A percentile compares a stretch with the other conserved stretches of the same genome.
Evolutionary conservation across 805 yeast genomes (phyloP).

Genomic region (Cyberlindnera xishuangbannaensis): DNA sequence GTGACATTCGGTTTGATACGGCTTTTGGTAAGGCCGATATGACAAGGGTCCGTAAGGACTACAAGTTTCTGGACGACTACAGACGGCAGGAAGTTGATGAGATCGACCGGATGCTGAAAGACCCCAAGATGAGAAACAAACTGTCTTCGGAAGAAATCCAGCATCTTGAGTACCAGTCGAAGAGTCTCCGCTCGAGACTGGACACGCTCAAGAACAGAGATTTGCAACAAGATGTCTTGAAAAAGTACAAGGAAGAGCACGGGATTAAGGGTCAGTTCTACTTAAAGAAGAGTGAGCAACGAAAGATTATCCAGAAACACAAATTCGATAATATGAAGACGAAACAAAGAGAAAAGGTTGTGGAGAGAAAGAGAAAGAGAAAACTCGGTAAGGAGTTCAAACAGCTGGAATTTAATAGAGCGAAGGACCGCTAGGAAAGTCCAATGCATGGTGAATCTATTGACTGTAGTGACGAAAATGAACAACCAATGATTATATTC

Average conservation of each 20-base stretch:
- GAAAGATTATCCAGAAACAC: conserved; percentile 70
- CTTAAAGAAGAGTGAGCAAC: conserved; percentile 63
- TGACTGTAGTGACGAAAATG: no score
- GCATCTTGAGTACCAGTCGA: conserved; percentile 49
- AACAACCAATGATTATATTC: no score
- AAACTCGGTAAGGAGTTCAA: conserved; percentile 75
- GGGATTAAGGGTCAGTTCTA: conserved; percentile 50
- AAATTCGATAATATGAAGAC: conserved; percentile 71
- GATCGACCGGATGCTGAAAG: conserved; percentile 50
- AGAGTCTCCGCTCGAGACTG: conserved; percentile 60
- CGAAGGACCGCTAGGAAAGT: no score
- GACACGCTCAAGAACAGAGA: conserved; percentile 71
- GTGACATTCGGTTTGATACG: conserved; percentile 87
- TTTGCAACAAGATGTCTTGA: conserved; percentile 63
- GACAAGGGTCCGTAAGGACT: conserved; percentile 62
- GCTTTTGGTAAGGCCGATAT: conserved; percentile 82
- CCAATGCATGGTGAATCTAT: no score
- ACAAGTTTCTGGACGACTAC: conserved; percentile 82
- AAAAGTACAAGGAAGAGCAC: conserved; percentile 41
- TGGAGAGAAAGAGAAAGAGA: conserved; percentile 85
- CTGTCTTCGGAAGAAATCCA: conserved; percentile 40
- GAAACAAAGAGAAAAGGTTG: conserved; percentile 68
- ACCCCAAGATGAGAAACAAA: conserved; percentile 39
- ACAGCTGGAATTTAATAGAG: conserved; percentile 38
- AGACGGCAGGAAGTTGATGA: conserved; percentile 65